Conservation (phyloP, 345 rosid genomes). For the Melaleuca alternifolia region DNA sequence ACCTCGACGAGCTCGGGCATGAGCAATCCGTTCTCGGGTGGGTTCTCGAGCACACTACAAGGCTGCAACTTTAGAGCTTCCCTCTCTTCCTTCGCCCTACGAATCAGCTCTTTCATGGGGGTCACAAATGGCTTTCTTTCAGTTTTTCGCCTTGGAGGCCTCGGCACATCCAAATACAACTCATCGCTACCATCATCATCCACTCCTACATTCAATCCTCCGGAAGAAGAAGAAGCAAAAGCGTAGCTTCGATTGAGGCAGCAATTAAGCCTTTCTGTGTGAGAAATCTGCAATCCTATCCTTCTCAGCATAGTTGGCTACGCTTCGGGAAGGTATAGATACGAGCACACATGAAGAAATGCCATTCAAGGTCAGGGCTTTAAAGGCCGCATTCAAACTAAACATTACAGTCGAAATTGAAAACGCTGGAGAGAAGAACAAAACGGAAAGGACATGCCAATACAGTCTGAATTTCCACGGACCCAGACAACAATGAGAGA, state of each 20-base stretch:
- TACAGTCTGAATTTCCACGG: neutral
- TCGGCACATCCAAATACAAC: conserved; percentile 53
- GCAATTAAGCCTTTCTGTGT: neutral
- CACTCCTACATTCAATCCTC: neutral
- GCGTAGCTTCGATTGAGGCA: neutral
- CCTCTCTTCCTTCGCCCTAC: conserved; percentile 56
- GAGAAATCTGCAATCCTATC: neutral
- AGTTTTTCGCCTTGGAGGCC: conserved; percentile 56
- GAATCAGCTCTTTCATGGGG: conserved; percentile 62
- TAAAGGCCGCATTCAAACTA: neutral
- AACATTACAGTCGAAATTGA: neutral
- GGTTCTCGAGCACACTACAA: conserved; percentile 50
- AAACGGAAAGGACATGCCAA: neutral
- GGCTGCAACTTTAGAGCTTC: conserved; percentile 58
- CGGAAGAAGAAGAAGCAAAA: neutral
- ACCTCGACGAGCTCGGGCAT: conserved; percentile 62
- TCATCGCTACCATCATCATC: conserved; percentile 17
- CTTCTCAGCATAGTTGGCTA: neutral
- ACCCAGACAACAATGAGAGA: neutral
- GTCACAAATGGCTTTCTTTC: conserved; percentile 78
- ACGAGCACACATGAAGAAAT: neutral
- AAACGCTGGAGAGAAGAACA: neutral
- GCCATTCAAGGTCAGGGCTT: neutral
- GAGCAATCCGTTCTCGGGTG: conserved; percentile 73
- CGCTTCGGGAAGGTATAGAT: neutral